Conservation (phyloP, 225 moss, liverwort and hornwort genomes). For the Thuidium tamariscinum region DNA sequence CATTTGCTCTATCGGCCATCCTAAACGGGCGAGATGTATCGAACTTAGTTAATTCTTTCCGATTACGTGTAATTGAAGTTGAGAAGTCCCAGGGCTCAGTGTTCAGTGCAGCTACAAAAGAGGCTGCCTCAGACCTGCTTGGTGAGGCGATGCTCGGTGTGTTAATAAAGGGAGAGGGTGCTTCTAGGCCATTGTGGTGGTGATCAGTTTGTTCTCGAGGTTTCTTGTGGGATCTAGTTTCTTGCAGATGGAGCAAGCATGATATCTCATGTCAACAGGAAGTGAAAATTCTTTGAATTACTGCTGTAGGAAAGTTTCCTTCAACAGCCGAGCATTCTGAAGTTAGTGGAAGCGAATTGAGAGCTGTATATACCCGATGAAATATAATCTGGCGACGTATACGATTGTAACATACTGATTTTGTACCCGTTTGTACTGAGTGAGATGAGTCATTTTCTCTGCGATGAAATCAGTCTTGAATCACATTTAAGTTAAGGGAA, state of each 20-base stretch:
- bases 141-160: conserved; percentile 2
- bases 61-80: not conserved
- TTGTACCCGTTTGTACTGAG: not conserved
- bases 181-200: conserved; percentile 1
- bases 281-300: not conserved
- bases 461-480: not conserved
- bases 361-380: conserved; percentile 20
- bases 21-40: conserved; percentile 1
- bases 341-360: not conserved
- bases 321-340: not conserved
- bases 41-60: conserved; percentile 9
- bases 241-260: not conserved
- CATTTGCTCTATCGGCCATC: not conserved
- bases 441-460: not conserved
- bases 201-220: not conserved
- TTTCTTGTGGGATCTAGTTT: not conserved
- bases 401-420: not conserved
- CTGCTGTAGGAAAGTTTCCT: not conserved
- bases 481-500: not conserved
- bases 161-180: conserved; percentile 6
- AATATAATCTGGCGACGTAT: conserved; percentile 1
- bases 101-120: not conserved
- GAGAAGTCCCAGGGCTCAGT: not conserved
- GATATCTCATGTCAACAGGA: not conserved
- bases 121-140: not conserved